Percentiles rank a stretch among this genome's conserved stretches.
Conservation (phyloP, 345 rosid species). For the Sisymbrium irio region DNA sequence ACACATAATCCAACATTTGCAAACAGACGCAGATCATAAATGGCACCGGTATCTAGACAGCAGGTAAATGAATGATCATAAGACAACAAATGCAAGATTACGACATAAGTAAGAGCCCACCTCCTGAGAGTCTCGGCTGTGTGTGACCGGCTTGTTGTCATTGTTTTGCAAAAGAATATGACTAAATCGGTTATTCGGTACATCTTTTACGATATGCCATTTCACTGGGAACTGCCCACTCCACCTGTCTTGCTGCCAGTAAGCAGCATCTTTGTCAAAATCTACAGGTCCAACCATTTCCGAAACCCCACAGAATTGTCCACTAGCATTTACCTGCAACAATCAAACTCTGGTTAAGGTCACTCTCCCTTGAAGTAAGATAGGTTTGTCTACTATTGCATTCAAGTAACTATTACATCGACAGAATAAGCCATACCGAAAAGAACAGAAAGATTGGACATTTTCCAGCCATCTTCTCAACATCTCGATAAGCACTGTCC, state of each 20-base stretch:
- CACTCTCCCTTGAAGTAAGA: not conserved
- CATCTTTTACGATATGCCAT: conserved; percentile 74
- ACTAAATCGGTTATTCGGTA: conserved; percentile 62
- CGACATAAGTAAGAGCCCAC: conserved; percentile 26
- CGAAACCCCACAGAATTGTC: conserved; percentile 75
- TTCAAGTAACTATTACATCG: not conserved
- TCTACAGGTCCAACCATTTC: conserved; percentile 74
- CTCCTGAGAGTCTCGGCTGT: conserved; percentile 80
- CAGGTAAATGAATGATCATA: not conserved
- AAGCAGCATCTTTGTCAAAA: conserved; percentile 64
- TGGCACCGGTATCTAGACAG: not conserved
- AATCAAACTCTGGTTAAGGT: not conserved
- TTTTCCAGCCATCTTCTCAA: conserved; percentile 47
- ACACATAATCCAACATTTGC: not conserved
- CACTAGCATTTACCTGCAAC: conserved; percentile 74
- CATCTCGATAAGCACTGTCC: conserved; percentile 61
- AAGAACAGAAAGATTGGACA: conserved; percentile 65
- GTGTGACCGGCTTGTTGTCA: conserved; percentile 77
- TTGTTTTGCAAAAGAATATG: conserved; percentile 65
- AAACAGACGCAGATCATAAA: not conserved
- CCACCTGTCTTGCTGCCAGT: conserved; percentile 83
- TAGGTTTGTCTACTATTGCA: not conserved
- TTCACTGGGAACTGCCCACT: conserved; percentile 76
- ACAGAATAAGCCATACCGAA: conserved; percentile 43
- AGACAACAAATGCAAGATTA: not conserved